Conservation (phyloP, 1,139 yeast species). For the Taiozyma sp. region DNA sequence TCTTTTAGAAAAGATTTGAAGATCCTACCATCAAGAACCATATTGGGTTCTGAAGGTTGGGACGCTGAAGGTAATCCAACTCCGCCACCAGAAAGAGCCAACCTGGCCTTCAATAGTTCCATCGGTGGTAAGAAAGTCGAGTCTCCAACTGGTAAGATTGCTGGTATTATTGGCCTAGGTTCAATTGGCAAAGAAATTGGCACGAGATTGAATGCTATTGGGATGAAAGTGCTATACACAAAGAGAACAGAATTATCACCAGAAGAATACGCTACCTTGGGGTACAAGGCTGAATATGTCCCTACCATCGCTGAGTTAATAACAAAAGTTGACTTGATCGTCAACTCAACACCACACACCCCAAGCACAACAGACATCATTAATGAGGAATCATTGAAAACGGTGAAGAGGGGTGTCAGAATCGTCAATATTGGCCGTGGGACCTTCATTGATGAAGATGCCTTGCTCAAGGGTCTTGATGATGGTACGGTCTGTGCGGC, state of each 20-base stretch:
- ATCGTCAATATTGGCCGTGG: constrained; percentile 84
- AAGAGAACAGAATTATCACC: constrained; percentile 47
- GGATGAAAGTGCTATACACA: constrained; percentile 62
- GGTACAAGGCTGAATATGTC: constrained; percentile 43
- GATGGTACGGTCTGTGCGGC: constrained; percentile 66
- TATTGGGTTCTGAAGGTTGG: constrained; percentile 29
- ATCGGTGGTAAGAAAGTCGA: constrained; percentile 44
- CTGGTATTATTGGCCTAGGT: constrained; percentile 74
- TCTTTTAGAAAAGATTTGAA: constrained; percentile 29
- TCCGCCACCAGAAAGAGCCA: constrained; percentile 14
- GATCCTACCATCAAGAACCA: constrained; percentile 24
- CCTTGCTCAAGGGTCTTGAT: constrained; percentile 59
- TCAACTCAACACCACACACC: constrained; percentile 65
- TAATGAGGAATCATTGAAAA: constrained; percentile 40
- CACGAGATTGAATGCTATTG: constrained; percentile 46
- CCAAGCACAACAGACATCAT: constrained; percentile 53
- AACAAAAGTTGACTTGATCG: constrained; percentile 48
- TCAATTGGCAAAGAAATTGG: constrained; percentile 68
- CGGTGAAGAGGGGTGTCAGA: constrained; percentile 50
- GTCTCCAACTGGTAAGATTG: constrained; percentile 55
- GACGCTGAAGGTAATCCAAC: constrained; percentile 18
- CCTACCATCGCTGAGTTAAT: constrained; percentile 33
- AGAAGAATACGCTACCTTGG: constrained; percentile 31
- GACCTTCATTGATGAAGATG: constrained; percentile 63
- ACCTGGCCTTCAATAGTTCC: constrained; percentile 31